Evolutionary conservation across 225 moss, liverwort and hornwort species (phyloP), one percentile per base, ranked within the genome.

Genomic region (Pleurozium schreberi): DNA sequence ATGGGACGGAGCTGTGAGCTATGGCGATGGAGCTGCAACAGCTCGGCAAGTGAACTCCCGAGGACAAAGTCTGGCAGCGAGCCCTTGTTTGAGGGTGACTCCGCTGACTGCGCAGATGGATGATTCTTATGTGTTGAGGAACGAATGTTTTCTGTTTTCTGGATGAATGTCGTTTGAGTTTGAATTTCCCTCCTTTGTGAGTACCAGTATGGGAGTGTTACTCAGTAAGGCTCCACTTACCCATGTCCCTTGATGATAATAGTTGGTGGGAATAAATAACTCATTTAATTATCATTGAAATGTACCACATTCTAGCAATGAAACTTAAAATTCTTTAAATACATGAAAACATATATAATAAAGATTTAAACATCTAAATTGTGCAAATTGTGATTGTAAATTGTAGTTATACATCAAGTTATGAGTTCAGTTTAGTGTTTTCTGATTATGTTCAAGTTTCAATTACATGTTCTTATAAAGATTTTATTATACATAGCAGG

Each of bases 1-100:
- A 90, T 92, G 85, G 76, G 80, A 82, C 61, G 70, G 50, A 62
- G 84, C 84, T 70, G 28, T 5, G 89, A 88, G 88, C 77, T 75
- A 90, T 88, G 88, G 88, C 86, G 88, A 58, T 86, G 85, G 52
- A 47, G 88, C 62, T 66, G 86, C 89, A 81, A 62, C 55, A 86
- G 81, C 86, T 58, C 34, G 62, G 86, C 81, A 73, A 71, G 86
- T 82, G 82, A 62, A 22, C 43, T 52, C 74, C 50, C 12, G 3
- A 12, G n/a, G 88, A 90, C 86, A 64, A 90, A 92, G 92, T 90
- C 92, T 68, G 74, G 38, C 73, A 79, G 53, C 65, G 30, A 66
- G 75, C 33, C 83, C 90, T 42, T 14, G 42, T 83, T 61, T 36
- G 14, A 6, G 63, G 85, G 85, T 14, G 49, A 42, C 78, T 36